A percentile compares a stretch with the other conserved stretches of the same genome.
phyloP scores from a whole-genome alignment of 441 rosid species.

The Monsonia emarginata region DNA sequence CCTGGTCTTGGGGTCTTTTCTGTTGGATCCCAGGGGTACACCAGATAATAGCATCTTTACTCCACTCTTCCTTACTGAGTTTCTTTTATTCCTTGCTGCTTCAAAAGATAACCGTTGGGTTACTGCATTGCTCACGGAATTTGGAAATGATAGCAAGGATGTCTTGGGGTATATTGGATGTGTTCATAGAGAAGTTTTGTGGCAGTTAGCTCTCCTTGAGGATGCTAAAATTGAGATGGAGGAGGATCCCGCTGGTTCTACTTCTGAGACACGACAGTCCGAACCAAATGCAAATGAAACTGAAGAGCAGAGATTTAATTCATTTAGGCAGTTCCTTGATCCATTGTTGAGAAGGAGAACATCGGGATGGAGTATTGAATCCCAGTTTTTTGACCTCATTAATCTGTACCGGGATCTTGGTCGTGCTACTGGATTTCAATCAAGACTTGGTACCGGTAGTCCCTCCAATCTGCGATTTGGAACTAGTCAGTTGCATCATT shows the following conservation, averaged over 20 bases:
- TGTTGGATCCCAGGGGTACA: constrained; percentile 57
- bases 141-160: constrained; percentile 75
- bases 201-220: constrained; percentile 88
- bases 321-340: constrained; percentile 91
- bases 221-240: constrained; percentile 64
- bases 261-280: constrained; percentile 43
- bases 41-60: constrained; percentile 61
- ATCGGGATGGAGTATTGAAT: constrained; percentile 76
- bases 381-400: constrained; percentile 91
- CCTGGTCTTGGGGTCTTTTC: constrained; percentile 47
- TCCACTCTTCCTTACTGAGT: constrained; percentile 82
- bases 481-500: constrained; percentile 25
- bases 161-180: constrained; percentile 76
- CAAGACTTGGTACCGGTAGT: constrained; percentile 46
- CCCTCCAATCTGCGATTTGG: constrained; percentile 36
- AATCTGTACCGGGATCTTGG: constrained; percentile 89
- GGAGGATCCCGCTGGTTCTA: constrained; percentile 37
- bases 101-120: constrained; percentile 96
- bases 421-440: constrained; percentile 68
- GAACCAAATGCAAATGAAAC: constrained; percentile 38
- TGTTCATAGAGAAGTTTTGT: constrained; percentile 75
- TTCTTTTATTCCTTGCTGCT: constrained; percentile 89
- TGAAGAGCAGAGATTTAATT: constrained; percentile 77
- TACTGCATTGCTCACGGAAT: constrained; percentile 80
- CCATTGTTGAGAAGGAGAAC: constrained; percentile 86